Conservation (phyloP, 1,284 basidiomycete genomes). For the Boletus mariae region DNA sequence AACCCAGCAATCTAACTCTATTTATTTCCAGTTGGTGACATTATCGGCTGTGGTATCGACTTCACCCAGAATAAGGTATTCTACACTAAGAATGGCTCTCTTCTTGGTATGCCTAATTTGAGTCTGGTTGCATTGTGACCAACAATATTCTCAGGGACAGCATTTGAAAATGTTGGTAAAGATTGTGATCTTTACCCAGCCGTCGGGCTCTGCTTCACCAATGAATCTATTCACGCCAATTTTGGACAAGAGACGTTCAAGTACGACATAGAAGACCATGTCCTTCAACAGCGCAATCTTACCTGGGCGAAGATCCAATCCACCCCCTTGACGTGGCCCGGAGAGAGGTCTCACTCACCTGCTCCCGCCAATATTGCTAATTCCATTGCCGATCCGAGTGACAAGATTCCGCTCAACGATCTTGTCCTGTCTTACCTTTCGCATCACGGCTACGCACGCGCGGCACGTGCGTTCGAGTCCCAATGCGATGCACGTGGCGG, state of each 20-base stretch:
- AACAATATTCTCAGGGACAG: conserved; percentile 46
- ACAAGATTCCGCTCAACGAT: conserved; percentile 50
- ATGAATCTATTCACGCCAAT: conserved; percentile 76
- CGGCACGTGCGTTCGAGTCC: conserved; percentile 61
- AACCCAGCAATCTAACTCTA: background rate
- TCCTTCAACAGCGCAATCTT: conserved; percentile 58
- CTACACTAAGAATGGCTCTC: conserved; percentile 84
- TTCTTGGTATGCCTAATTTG: conserved; percentile 55
- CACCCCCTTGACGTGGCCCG: conserved; percentile 41
- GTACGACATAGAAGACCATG: conserved; percentile 84
- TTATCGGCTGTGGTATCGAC: conserved; percentile 88
- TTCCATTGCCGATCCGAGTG: conserved; percentile 18
- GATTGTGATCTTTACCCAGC: conserved; percentile 71
- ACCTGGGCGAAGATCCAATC: conserved; percentile 64
- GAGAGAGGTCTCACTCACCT: conserved; percentile 12
- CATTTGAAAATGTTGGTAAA: conserved; percentile 72
- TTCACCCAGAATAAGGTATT: conserved; percentile 77
- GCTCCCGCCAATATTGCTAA: background rate
- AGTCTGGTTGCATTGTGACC: conserved; percentile 6
- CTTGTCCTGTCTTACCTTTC: conserved; percentile 77
- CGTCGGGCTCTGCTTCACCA: conserved; percentile 77
- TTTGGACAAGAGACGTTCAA: conserved; percentile 83
- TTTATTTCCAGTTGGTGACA: conserved; percentile 62
- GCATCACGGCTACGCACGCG: conserved; percentile 74
- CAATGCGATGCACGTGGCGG: conserved; percentile 36